These are phyloP conservation scores for Elsinoe arachidis DNA, from an alignment of 2,329 filamentous ascomycete species.

Conservation along the genomic window DNA sequence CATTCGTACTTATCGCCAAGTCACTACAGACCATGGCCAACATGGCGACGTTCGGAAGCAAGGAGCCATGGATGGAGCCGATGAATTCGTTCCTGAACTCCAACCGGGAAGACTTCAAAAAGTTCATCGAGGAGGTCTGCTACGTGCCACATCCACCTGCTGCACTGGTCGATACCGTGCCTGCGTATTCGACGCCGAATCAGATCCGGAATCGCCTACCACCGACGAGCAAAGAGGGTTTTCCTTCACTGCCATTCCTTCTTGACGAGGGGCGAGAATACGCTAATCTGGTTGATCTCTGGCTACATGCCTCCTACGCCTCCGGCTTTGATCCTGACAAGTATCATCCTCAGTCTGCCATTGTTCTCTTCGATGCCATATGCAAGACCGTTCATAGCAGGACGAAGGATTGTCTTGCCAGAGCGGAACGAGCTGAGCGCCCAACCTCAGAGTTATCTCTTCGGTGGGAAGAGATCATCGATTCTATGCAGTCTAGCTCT, in stretches of 20 bases:
- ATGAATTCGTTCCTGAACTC: constrained; percentile 83
- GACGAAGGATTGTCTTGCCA: constrained; percentile 42
- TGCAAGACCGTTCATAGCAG: constrained; percentile 40
- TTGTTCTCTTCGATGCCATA: constrained; percentile 38
- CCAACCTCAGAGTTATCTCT: constrained; percentile 40
- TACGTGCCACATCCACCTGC: constrained; percentile 49
- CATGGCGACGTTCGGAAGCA: constrained; percentile 81
- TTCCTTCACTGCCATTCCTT: constrained; percentile 84
- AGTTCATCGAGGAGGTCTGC: constrained; percentile 80
- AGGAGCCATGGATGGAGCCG: constrained; percentile 97
- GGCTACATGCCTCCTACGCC: constrained; percentile 49
- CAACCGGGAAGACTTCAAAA: constrained; percentile 72
- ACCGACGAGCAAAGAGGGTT: constrained; percentile 75
- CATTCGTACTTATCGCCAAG: constrained; percentile 86
- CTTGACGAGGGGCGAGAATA: constrained; percentile 83
- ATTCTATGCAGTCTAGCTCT: constrained; percentile 29
- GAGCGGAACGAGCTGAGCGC: constrained; percentile 45
- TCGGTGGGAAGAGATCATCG: constrained; percentile 46
- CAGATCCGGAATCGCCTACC: constrained; percentile 80
- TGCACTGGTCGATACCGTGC: constrained; percentile 25
- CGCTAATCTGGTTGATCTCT: constrained; percentile 72
- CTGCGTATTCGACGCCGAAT: constrained; percentile 85
- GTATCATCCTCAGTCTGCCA: not conserved
- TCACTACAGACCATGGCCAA: constrained; percentile 85
- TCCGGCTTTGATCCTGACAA: constrained; percentile 6